phyloP scores from a whole-genome alignment of 1,139 yeast species.

The Geotrichum fermentans region DNA sequence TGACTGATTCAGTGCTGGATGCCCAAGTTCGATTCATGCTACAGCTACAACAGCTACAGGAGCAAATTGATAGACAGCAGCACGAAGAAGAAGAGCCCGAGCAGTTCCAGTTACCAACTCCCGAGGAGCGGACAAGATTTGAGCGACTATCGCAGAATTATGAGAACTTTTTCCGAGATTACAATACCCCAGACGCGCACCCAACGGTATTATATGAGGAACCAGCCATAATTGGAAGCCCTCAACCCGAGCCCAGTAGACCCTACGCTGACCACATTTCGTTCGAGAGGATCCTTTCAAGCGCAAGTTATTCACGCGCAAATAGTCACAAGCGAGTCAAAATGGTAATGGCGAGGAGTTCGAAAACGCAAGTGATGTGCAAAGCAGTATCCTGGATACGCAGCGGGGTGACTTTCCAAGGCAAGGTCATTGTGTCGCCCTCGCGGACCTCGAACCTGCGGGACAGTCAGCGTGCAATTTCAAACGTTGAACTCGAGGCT shows the following conservation, averaged over 20 bases:
- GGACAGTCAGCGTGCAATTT: background rate
- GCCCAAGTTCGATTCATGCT: constrained; percentile 6
- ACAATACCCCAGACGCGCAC: background rate
- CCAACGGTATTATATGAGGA: too few species aligned
- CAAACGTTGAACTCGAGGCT: background rate
- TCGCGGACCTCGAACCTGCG: background rate
- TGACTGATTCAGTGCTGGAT: constrained; percentile 3
- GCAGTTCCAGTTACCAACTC: constrained; percentile 4
- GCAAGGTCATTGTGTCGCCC: background rate
- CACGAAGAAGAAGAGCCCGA: constrained; percentile 4
- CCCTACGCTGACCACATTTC: too few species aligned
- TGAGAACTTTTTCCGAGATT: constrained; percentile 1
- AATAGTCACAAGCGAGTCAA: too few species aligned
- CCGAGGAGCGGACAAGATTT: constrained; percentile 5
- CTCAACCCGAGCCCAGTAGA: too few species aligned
- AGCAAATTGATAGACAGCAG: constrained; percentile 1
- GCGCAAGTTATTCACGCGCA: too few species aligned
- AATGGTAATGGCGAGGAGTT: constrained; percentile 1
- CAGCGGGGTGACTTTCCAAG: background rate
- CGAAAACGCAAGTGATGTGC: background rate
- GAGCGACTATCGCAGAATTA: constrained; percentile 5
- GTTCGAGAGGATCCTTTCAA: too few species aligned
- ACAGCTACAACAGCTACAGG: constrained; percentile 7
- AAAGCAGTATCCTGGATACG: constrained; percentile 7
- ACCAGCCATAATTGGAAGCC: too few species aligned